Evolutionary conservation across 2,329 filamentous ascomycete genomes (phyloP).

Genomic region (Phaeosphaeria sp.): DNA sequence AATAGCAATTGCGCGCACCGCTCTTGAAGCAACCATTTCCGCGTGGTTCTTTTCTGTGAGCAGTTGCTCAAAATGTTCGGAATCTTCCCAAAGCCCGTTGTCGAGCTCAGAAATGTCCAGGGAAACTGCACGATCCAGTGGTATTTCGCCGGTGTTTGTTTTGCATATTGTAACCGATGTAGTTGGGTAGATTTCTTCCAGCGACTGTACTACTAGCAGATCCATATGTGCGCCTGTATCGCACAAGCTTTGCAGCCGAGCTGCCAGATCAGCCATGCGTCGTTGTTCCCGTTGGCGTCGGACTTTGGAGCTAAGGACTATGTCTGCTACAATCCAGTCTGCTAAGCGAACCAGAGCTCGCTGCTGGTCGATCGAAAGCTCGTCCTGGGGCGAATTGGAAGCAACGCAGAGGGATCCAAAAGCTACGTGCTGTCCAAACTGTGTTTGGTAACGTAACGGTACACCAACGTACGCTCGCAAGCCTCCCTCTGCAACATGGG

Average conservation of each 20-base stretch:
- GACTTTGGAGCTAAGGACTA: slow-evolving; percentile 48
- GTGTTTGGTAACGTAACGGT: slow-evolving; percentile 49
- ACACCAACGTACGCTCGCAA: slow-evolving; percentile 53
- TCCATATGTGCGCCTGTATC: slow-evolving; percentile 30
- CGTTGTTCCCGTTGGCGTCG: slow-evolving; percentile 51
- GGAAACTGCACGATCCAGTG: slow-evolving; percentile 31
- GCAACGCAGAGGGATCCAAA: slow-evolving; percentile 56
- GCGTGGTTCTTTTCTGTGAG: slow-evolving; percentile 48
- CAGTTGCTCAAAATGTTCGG: slow-evolving; percentile 48
- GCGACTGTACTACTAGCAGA: slow-evolving; percentile 33
- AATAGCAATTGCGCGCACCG: slow-evolving; percentile 49
- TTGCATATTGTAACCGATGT: slow-evolving; percentile 38
- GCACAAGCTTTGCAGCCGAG: slow-evolving; percentile 26
- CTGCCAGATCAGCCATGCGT: slow-evolving; percentile 47
- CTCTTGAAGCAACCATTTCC: slow-evolving; percentile 29
- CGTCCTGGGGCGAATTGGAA: slow-evolving; percentile 43
- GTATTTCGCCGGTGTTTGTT: slow-evolving; percentile 27
- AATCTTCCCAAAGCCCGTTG: slow-evolving; percentile 56
- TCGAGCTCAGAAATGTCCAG: slow-evolving; percentile 41
- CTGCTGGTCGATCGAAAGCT: slow-evolving; percentile 42
- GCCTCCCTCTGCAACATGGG: slow-evolving; percentile 51
- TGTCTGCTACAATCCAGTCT: slow-evolving; percentile 51
- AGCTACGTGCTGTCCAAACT: slow-evolving; percentile 49
- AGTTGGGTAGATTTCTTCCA: slow-evolving; percentile 45
- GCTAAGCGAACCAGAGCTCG: slow-evolving; percentile 46